These are phyloP conservation scores for Amphirosellinia nigrospora DNA, from an alignment of 495 filamentous ascomycete genomes.

Conservation along the genomic window DNA sequence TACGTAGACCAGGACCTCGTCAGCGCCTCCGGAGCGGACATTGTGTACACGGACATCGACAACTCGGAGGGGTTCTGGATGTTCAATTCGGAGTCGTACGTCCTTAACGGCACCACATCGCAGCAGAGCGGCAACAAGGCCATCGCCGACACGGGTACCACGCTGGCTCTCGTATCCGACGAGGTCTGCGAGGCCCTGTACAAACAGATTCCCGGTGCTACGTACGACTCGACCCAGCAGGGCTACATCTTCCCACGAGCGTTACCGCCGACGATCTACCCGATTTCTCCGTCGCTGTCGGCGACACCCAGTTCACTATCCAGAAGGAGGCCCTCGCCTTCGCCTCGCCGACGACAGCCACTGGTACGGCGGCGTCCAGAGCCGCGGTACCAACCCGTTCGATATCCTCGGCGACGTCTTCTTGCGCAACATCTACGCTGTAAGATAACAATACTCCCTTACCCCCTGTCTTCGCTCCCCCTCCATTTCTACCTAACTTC, in stretches of 20 bases:
- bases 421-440: constrained; percentile 74
- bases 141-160: constrained; percentile 81
- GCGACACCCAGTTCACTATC: constrained; percentile 66
- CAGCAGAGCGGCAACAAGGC: constrained; percentile 67
- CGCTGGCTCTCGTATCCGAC: constrained; percentile 74
- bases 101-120: constrained; percentile 65
- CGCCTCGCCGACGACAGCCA: constrained; percentile 61
- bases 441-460: constrained; percentile 49
- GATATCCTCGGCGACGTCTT: constrained; percentile 81
- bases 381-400: constrained; percentile 66
- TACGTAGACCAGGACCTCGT: constrained; percentile 73
- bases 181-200: constrained; percentile 70
- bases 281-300: constrained; percentile 70
- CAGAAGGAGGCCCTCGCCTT: constrained; percentile 77
- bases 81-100: constrained; percentile 65
- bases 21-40: constrained; percentile 57
- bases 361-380: constrained; percentile 79
- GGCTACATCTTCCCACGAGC: constrained; percentile 68
- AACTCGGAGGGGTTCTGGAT: constrained; percentile 76
- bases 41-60: constrained; percentile 70
- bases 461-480: background rate
- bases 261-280: constrained; percentile 64
- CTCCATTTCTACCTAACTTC: background rate
- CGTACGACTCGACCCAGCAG: constrained; percentile 67
- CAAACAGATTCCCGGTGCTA: constrained; percentile 67